Evolutionary conservation across 257 asterid species (phyloP), one percentile per base, ranked within the genome.

Genomic region (Solanum verrucosum): DNA sequence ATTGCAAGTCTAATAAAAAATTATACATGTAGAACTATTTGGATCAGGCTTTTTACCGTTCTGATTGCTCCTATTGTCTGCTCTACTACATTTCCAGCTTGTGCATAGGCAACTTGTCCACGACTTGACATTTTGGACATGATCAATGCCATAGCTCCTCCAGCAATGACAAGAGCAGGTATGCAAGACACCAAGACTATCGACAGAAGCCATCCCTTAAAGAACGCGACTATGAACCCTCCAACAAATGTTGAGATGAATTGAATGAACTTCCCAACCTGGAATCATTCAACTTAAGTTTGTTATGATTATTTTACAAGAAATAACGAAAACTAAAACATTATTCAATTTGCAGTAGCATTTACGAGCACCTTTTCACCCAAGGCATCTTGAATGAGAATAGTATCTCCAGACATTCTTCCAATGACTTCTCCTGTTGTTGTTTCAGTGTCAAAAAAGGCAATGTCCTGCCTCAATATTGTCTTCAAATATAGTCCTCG

Each of bases 381-480:
- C 95, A 96, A 93, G 81, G 98, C 98, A 31, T 96, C 98, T 92
- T 96, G 98, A 65, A 96, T 94, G 86, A 94, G 94, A 87, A 92
- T 90, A 20, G 94, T 92, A 83, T 93, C 95, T 8, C 96, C 98
- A 18, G 96, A 93, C 93, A 93, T 93, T 40, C 95, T 90, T 59
- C 94, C 94, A 29, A 94, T 91, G 31, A 93, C 89, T 86, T 94
- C 96, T 83, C 98, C 98, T 0, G 95, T 93, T n/a, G 92, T 87
- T 10, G 96, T 91, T 91, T 94, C 91, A 12, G 96, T 93, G 87
- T 94, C 98, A 75, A 94, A 94, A 87, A 92, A 94, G 90, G 89
- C 93, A 9, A 94, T 90, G 65, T 94, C 98, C 87, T 94, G 98
- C 88, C 95, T 91, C 59, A 94, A 35, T 40, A 94, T 90, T 18